Evolutionary conservation across 768 basidiomycete genomes (phyloP).

Genomic region (Suillus ampliporus): DNA sequence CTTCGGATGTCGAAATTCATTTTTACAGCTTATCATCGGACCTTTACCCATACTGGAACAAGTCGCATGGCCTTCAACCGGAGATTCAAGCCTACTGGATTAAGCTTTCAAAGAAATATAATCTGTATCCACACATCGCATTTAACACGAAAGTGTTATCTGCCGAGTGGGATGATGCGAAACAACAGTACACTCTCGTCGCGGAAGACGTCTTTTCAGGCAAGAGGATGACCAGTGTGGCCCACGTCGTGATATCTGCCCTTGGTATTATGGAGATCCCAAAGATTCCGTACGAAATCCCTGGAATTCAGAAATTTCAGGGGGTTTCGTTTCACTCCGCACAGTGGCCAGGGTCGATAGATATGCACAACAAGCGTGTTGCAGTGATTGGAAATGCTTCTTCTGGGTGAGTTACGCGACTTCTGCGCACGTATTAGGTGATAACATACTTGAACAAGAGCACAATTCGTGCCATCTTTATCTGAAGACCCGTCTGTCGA

Average conservation of each 20-base stretch:
- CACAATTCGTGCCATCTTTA: constrained; percentile 65
- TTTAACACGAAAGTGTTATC: constrained; percentile 51
- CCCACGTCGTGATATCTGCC: constrained; percentile 58
- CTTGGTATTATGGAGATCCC: constrained; percentile 54
- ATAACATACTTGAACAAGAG: constrained; percentile 41
- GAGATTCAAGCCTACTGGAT: constrained; percentile 53
- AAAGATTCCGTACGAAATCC: constrained; percentile 39
- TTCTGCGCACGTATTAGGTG: constrained; percentile 1
- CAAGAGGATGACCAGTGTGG: constrained; percentile 33
- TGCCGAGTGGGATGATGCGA: constrained; percentile 48
- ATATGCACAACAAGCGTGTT: constrained; percentile 48
- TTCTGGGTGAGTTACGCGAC: constrained; percentile 51
- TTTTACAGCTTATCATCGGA: constrained; percentile 57
- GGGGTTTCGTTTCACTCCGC: constrained; percentile 61
- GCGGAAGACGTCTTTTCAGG: constrained; percentile 40
- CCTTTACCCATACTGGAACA: constrained; percentile 50
- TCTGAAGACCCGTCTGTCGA: constrained; percentile 55
- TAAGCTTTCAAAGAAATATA: constrained; percentile 47
- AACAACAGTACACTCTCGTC: constrained; percentile 43
- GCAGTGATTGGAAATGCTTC: constrained; percentile 66
- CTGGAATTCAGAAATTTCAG: constrained; percentile 46
- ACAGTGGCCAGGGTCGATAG: constrained; percentile 48
- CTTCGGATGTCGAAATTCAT: constrained; percentile 48
- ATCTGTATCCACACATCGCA: constrained; percentile 44
- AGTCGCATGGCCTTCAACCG: constrained; percentile 45